Base-by-base conservation (phyloP, 768 basidiomycete genomes). In the Termitomyces eurrhizus region DNA sequence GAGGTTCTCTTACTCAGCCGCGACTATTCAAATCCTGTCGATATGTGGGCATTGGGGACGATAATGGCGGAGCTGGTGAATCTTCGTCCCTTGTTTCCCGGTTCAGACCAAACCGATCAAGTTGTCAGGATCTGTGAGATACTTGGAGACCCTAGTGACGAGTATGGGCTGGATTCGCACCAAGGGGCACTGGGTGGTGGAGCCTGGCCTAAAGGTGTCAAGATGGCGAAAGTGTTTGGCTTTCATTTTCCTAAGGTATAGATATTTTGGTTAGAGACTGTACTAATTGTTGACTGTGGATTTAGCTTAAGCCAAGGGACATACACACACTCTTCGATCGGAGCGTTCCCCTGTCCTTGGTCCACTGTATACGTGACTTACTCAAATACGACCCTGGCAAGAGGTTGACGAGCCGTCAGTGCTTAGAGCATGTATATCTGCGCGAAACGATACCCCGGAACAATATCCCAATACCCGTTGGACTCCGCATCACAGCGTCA, bases 21-120 rank as follows among this genome's bases (percentile, higher is more conserved):
- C 59, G 91, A 98, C 72, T 99, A 99, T 70, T 95, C 93, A 11
- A 92, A 91, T 68, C 95, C 97, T 4, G 96, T 99, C 29, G 97
- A 99, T 69, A 94, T 98, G 92, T 99, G 97, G 97, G 97, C 97
- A 3, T 78, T 99, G 57, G 97, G 97, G 16, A 96, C 97, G 7
- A 99, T 99, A 74, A 90, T 99, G 85, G 93, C 95, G 8, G 97
- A 99, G 73, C 80, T 98, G 58, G 83, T 97, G 75, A 98, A 96
- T 71, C 83, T 99, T 60, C 89, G 92, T 63, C 96, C 97, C 7
- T 77, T 99, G 46, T 99, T 99, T 72, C 97, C 97, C 33, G 97
- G 97, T 21, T 86, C 88, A 56, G 89, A 88, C 70, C 95, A 97
- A 71, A 79, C 92, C 56, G 96, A 98, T 77, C 97, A 99, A 75